These are phyloP conservation scores for Penicillium bialowiezense DNA, from an alignment of 495 filamentous ascomycete species.

Conservation along the genomic window DNA sequence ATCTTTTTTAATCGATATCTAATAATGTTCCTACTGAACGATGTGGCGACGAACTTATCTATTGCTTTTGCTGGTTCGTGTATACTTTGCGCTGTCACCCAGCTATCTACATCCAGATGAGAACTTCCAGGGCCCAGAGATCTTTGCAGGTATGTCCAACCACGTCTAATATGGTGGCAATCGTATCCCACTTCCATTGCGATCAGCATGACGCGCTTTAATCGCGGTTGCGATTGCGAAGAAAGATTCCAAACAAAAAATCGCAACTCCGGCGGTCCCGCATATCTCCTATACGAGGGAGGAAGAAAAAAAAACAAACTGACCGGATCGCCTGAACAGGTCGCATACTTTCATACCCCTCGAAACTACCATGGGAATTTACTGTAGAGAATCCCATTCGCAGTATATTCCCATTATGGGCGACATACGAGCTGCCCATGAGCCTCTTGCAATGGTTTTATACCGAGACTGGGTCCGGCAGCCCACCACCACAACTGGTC, in stretches of 20 bases:
- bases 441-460: conserved; percentile 85
- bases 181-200: background rate
- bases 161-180: background rate
- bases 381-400: conserved; percentile 80
- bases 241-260: background rate
- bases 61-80: conserved; percentile 75
- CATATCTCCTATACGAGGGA: conserved; percentile 10
- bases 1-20: conserved; percentile 6
- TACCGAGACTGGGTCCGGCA: conserved; percentile 53
- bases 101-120: conserved; percentile 98
- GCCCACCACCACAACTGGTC: conserved; percentile 65
- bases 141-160: conserved; percentile 78
- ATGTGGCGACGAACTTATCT: conserved; percentile 96
- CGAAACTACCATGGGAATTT: conserved; percentile 91
- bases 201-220: background rate
- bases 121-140: conserved; percentile 96
- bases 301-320: background rate
- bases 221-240: background rate
- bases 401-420: conserved; percentile 95
- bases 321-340: conserved; percentile 49
- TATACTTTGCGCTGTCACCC: conserved; percentile 90
- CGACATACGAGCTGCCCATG: conserved; percentile 89
- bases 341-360: conserved; percentile 83
- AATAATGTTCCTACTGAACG: conserved; percentile 25
- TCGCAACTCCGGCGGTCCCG: conserved; percentile 6